Base-by-base conservation (phyloP, 2,329 filamentous ascomycete genomes). In the Pseudogymnoascus sp. region DNA sequence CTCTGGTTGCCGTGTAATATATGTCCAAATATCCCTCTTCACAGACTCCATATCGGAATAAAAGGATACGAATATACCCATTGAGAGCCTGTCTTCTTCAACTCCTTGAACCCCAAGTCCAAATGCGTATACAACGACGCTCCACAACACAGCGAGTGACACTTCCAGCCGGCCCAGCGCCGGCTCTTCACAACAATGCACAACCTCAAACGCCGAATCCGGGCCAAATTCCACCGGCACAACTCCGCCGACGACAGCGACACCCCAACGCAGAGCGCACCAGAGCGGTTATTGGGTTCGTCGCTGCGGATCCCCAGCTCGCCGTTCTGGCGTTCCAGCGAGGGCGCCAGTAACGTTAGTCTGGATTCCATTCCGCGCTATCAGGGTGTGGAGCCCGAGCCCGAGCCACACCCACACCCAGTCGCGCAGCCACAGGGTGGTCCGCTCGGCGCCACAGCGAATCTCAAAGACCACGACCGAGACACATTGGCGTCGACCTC, bases 191-290 rank as follows among this genome's bases (percentile, higher is more conserved):
- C 11, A 4, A 28, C 21, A 28, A 50, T 50, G 44, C 44, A 50
- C 44, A 50, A 50, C 44, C 44, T 50, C 44, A 50, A 50, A 50
- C 44, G 44, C 9, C 44, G 44, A 50, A 50, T 50, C 23, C 44
- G 44, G 13, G 44, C 44, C 7, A 50, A 50, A 7, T 47, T 47
- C 19, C 42, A 47, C 42, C 19, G 42, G 2, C 42, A 15, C 21
- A 23, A 47, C 44, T 50, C 44, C 23, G 15, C 44, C 15, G 21
- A 28, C 44, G 15, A n/a, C 44, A 50, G 44, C 23, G 44, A 50
- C 13, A n/a, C 10, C 21, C 44, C n/a, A 4, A n/a, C 44, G 1
- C 21, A 50, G 19, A 47, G 42, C 42, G 42, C 11, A 8, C 19
- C 42, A 47, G 42, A 47, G 15, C 44, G 44, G 23, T n/a, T 28